phyloP scores from a whole-genome alignment of 371 early-diverging fungal species.

The Amoeboaphelidium protococcarum region DNA sequence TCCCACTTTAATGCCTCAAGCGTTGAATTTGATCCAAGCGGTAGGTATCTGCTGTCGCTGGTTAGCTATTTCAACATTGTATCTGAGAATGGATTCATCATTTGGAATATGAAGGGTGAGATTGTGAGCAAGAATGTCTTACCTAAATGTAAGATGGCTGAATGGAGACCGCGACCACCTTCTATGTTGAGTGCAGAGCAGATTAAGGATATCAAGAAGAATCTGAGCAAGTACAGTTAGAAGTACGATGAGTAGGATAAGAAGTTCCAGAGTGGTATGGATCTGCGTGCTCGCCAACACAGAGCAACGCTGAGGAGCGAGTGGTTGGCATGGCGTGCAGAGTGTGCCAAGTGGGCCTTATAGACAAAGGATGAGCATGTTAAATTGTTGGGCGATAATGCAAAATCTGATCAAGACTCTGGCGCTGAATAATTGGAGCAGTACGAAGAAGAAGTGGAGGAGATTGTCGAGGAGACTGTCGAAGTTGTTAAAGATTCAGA shows the following conservation, averaged over 20 bases:
- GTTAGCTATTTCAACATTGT: slow-evolving; percentile 46
- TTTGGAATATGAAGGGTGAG: slow-evolving; percentile 81
- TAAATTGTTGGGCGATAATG: slow-evolving; percentile 11
- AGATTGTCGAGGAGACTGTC: slow-evolving; percentile 2
- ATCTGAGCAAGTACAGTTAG: slow-evolving; percentile 56
- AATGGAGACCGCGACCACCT: slow-evolving; percentile 84
- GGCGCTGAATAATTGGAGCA: background rate
- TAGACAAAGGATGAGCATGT: slow-evolving; percentile 5
- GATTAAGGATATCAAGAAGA: slow-evolving; percentile 67
- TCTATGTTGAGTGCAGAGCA: slow-evolving; percentile 39
- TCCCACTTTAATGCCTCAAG: slow-evolving; percentile 87
- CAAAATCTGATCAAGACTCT: background rate
- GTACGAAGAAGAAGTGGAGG: slow-evolving; percentile 3
- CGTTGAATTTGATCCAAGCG: slow-evolving; percentile 93
- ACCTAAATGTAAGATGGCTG: slow-evolving; percentile 42
- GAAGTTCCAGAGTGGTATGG: slow-evolving; percentile 7
- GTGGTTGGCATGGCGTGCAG: slow-evolving; percentile 14
- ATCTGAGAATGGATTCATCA: slow-evolving; percentile 58
- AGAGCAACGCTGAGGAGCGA: slow-evolving; percentile 11
- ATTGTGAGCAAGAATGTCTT: slow-evolving; percentile 30
- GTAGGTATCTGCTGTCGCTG: slow-evolving; percentile 64
- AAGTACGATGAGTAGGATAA: slow-evolving; percentile 43
- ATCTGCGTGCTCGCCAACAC: slow-evolving; percentile 13
- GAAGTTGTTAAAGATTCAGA: background rate
- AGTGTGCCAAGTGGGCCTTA: slow-evolving; percentile 11